These are phyloP conservation scores for Xylaria arbuscula DNA, from an alignment of 2,329 filamentous ascomycete genomes.

Conservation along the genomic window DNA sequence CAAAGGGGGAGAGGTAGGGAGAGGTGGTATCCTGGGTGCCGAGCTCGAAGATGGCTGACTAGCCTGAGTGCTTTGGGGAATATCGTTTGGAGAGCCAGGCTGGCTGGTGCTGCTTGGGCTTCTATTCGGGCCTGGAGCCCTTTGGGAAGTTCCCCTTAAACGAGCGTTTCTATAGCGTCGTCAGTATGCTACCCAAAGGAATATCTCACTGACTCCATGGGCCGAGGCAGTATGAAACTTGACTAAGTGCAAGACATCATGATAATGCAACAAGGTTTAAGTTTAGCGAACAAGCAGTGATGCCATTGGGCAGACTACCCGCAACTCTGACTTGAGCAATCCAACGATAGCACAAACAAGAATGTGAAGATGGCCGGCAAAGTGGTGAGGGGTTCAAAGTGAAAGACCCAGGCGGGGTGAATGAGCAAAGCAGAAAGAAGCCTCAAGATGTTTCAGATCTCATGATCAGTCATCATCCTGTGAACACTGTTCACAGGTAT, in stretches of 20 bases:
- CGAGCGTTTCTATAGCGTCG: slow-evolving; percentile 62
- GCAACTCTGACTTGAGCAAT: slow-evolving; percentile 5
- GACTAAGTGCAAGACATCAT: slow-evolving; percentile 20
- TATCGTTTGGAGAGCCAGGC: slow-evolving; percentile 59
- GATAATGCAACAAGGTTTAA: neutral
- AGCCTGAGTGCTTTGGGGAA: slow-evolving; percentile 60
- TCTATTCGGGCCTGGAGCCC: slow-evolving; percentile 63
- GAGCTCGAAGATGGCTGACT: slow-evolving; percentile 64
- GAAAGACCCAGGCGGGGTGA: slow-evolving; percentile 1
- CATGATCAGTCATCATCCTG: slow-evolving; percentile 7
- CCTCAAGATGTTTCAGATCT: slow-evolving; percentile 8
- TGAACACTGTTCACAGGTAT: slow-evolving; percentile 14
- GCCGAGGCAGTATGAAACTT: neutral
- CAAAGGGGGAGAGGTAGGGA: slow-evolving; percentile 72
- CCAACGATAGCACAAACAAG: neutral
- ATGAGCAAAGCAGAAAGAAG: slow-evolving; percentile 12
- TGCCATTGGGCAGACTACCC: neutral
- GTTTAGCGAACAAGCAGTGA: neutral
- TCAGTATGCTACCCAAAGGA: slow-evolving; percentile 44
- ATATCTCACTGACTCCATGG: slow-evolving; percentile 2
- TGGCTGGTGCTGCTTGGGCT: slow-evolving; percentile 63
- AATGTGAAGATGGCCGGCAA: neutral
- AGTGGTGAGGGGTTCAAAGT: neutral
- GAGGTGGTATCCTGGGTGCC: slow-evolving; percentile 69
- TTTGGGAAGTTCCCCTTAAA: slow-evolving; percentile 66